Evolutionary conservation across 192 early-diverging fungal genomes (phyloP).

Genomic region (Nowakowskiella sp.): DNA sequence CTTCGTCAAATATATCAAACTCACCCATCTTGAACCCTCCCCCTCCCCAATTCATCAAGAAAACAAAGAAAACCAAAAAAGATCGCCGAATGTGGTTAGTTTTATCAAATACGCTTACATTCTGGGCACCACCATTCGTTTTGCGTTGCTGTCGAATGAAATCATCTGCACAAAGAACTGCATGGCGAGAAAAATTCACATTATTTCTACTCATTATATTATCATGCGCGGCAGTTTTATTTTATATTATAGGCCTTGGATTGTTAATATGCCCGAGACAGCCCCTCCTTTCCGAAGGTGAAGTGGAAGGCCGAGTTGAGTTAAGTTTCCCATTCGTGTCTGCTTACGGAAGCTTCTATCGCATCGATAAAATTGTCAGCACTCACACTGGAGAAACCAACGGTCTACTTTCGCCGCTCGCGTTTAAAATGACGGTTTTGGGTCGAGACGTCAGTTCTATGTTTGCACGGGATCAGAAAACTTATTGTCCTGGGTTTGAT

Average conservation of each 20-base stretch:
- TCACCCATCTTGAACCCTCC: too few relatives aligned
- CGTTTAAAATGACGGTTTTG: neutral
- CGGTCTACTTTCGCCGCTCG: neutral
- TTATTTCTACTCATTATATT: slow-evolving; percentile 70
- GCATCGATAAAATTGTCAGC: slow-evolving; percentile 1
- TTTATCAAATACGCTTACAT: too few relatives aligned
- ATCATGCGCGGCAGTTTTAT: slow-evolving; percentile 59
- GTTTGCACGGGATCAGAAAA: slow-evolving; percentile 16
- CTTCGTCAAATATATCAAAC: too few relatives aligned
- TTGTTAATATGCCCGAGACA: slow-evolving; percentile 33
- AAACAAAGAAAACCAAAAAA: too few relatives aligned
- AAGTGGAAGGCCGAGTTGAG: slow-evolving; percentile 2
- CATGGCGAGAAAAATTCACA: slow-evolving; percentile 87
- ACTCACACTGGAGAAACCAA: neutral
- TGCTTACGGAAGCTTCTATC: slow-evolving; percentile 16
- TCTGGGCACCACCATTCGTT: too few relatives aligned
- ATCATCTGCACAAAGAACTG: slow-evolving; percentile 60
- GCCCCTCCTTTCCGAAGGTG: slow-evolving; percentile 1
- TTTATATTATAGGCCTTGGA: slow-evolving; percentile 40
- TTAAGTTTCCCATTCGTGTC: neutral
- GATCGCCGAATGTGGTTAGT: too few relatives aligned
- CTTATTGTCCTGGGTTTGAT: slow-evolving; percentile 13
- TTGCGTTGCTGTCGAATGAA: slow-evolving; percentile 70
- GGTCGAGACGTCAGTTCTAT: slow-evolving; percentile 6
- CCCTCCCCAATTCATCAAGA: too few relatives aligned